Base-by-base conservation (phyloP, 1,284 basidiomycete species). In the Sporisorium iseilematis-ciliati region DNA sequence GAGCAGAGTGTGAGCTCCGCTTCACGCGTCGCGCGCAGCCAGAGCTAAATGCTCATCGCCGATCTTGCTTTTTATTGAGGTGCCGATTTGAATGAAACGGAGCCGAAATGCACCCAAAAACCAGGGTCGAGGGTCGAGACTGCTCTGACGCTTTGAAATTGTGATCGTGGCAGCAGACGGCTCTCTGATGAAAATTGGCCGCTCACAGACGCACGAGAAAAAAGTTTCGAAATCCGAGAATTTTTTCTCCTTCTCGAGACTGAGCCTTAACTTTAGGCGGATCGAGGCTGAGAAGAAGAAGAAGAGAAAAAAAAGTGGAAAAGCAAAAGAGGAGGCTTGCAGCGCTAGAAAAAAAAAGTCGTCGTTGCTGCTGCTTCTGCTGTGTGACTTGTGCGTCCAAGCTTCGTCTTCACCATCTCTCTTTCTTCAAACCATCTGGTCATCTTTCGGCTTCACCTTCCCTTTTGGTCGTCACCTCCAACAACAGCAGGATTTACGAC, bases 171-270 rank as follows among this genome's bases (percentile, higher is more conserved):
- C 61, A 64, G 66, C 66, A 69, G 52, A 60, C 51, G 52, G 66
- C 66, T 11, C 10, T 26, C 38, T 42, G 21, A 10, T 8, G 20
- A 4, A 23, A 21, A 20, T n/a, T 48, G n/a, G 16, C n/a, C n/a
- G 3, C 21, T 7, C 20, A 48, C 55, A 65, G 56, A 71, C 68
- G 68, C 68, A 71, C 68, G 63, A 69, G 67, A 61, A 64, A 60
- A 61, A 70, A 65, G 66, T 56, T 70, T 71, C 55, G 55, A 63
- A 61, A 71, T 67, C 68, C 65, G 46, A 64, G 67, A 65, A 71
- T 67, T 70, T 71, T 71, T 61, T 62, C 54, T 43, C 23, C 52
- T 23, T 33, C 31, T 38, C 35, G 29, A 38, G 21, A 48, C 33
- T 35, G 53, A 56, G 48, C 67, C n/a, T n/a, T n/a, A n/a, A n/a